Evolutionary conservation across 257 asterid species (phyloP).

Genomic region (Rhazya stricta): DNA sequence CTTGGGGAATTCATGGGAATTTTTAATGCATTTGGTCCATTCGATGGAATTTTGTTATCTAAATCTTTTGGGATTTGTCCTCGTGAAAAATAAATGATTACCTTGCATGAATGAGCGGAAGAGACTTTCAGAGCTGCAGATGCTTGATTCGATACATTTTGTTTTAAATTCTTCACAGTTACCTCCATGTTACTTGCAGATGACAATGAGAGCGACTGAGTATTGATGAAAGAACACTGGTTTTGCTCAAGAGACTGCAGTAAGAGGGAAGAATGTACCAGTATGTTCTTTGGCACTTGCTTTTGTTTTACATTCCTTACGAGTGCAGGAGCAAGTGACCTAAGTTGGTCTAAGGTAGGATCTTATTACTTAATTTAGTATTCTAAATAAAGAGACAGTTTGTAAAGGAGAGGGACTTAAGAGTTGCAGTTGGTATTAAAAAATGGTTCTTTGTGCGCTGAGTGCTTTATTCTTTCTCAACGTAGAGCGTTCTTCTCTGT

Average conservation of each 20-base stretch:
- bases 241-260: background rate
- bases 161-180: background rate
- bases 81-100: background rate
- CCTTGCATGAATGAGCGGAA: background rate
- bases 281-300: background rate
- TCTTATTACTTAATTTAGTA: background rate
- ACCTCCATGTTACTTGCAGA: background rate
- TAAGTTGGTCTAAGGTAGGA: background rate
- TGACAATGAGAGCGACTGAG: conserved; percentile 4
- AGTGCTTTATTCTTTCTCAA: too few relatives aligned
- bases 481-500: too few relatives aligned
- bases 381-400: background rate
- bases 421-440: background rate
- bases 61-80: background rate
- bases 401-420: background rate
- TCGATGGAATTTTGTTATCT: background rate
- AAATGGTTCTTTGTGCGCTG: background rate
- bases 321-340: background rate
- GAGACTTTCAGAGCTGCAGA: background rate
- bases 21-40: background rate
- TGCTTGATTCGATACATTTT: background rate
- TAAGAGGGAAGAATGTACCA: background rate
- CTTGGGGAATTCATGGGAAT: background rate
- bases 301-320: background rate
- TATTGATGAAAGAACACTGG: background rate